Evolutionary conservation across 2,329 filamentous ascomycete genomes (phyloP).

Genomic region (Diaporthe caulivora): DNA sequence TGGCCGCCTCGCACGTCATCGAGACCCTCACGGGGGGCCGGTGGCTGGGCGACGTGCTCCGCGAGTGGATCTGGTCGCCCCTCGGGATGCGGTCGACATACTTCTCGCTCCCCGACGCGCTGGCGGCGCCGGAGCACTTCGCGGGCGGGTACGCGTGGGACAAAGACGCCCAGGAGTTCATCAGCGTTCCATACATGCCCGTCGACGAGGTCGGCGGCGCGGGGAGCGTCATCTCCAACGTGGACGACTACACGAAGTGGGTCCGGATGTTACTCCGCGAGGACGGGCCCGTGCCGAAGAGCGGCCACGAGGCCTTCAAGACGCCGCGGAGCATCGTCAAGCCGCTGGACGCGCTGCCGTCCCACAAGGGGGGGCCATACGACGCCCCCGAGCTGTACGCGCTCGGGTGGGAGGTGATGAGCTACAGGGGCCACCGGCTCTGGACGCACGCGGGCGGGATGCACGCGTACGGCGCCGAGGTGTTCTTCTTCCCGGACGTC

Average conservation of each 20-base stretch:
- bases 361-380: conserved; percentile 41
- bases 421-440: conserved; percentile 57
- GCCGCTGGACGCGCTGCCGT: conserved; percentile 18
- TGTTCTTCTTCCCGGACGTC: conserved; percentile 59
- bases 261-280: conserved; percentile 59
- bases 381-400: conserved; percentile 54
- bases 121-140: conserved; percentile 47
- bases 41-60: conserved; percentile 55
- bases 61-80: conserved; percentile 55
- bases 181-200: conserved; percentile 45
- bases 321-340: conserved; percentile 48
- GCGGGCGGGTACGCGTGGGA: conserved; percentile 59
- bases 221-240: conserved; percentile 58
- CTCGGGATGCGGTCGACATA: conserved; percentile 59
- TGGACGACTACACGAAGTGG: conserved; percentile 66
- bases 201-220: conserved; percentile 53
- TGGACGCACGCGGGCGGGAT: conserved; percentile 58
- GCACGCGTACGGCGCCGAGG: conserved; percentile 57
- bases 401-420: conserved; percentile 53
- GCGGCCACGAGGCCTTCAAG: conserved; percentile 49
- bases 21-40: conserved; percentile 55
- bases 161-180: conserved; percentile 42
- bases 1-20: conserved; percentile 58
- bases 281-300: conserved; percentile 50
- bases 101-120: conserved; percentile 48